Evolutionary conservation across 352 stramenopile species (phyloP).

Genomic region (Phytophthora agathidicida): DNA sequence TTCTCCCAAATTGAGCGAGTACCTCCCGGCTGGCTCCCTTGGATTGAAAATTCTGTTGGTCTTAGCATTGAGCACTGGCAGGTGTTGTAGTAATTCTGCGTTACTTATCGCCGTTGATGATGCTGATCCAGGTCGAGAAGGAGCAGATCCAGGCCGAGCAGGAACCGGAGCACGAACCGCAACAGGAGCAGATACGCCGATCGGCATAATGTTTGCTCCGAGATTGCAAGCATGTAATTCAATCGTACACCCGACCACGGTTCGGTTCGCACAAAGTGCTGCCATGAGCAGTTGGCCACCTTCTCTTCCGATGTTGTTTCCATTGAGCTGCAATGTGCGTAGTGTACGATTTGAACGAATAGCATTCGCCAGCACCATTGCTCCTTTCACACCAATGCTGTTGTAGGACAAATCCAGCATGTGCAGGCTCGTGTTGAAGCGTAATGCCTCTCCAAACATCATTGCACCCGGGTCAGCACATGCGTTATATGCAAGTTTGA

Average conservation of each 20-base stretch:
- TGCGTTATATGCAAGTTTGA: slow-evolving; percentile 81
- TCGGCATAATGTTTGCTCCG: slow-evolving; percentile 29
- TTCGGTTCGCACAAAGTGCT: slow-evolving; percentile 64
- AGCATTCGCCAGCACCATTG: slow-evolving; percentile 72
- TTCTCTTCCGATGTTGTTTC: slow-evolving; percentile 77
- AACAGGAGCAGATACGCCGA: slow-evolving; percentile 1
- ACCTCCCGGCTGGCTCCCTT: slow-evolving; percentile 73
- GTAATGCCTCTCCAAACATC: slow-evolving; percentile 77
- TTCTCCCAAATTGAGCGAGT: slow-evolving; percentile 64
- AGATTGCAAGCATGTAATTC: slow-evolving; percentile 73
- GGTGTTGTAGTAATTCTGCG: slow-evolving; percentile 29
- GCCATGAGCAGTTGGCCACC: slow-evolving; percentile 73
- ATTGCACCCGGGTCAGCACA: slow-evolving; percentile 76
- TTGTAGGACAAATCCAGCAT: slow-evolving; percentile 80
- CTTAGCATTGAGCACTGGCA: slow-evolving; percentile 54
- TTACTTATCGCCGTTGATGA: background rate
- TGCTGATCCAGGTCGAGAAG: slow-evolving; percentile 4
- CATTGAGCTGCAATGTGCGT: slow-evolving; percentile 69
- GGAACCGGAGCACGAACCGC: background rate
- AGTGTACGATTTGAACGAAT: slow-evolving; percentile 67
- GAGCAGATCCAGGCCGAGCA: too few species aligned
- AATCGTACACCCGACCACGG: slow-evolving; percentile 57
- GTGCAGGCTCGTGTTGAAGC: slow-evolving; percentile 64
- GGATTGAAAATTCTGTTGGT: slow-evolving; percentile 64
- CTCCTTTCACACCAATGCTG: slow-evolving; percentile 75